A percentile compares a stretch with the other conserved stretches of the same genome.
Conservation (phyloP, 768 basidiomycete genomes). For the Mycena capillaripes region DNA sequence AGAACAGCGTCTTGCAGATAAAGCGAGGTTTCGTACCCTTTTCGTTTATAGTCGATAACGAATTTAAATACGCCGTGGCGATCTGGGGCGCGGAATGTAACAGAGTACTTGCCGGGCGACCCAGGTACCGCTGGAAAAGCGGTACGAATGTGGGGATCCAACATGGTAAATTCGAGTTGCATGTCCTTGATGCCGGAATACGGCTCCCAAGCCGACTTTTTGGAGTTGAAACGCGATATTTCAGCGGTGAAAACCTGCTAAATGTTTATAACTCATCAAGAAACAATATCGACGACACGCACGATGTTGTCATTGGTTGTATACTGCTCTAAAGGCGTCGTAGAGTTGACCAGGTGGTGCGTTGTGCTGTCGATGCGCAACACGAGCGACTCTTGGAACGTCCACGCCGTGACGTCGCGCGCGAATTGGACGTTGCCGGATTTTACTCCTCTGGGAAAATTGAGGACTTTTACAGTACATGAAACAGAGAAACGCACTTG, state of each 20-base stretch:
- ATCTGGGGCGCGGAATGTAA: constrained; percentile 93
- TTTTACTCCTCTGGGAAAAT: constrained; percentile 60
- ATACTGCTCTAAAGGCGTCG: constrained; percentile 77
- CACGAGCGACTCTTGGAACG: constrained; percentile 89
- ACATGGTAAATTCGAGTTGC: constrained; percentile 98
- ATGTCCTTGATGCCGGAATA: constrained; percentile 82
- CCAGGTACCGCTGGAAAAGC: constrained; percentile 72
- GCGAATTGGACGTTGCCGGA: constrained; percentile 85
- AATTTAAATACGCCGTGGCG: constrained; percentile 99
- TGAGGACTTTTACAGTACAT: constrained; percentile 9
- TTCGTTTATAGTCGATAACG: constrained; percentile 90
- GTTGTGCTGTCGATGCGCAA: constrained; percentile 82
- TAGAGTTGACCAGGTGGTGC: constrained; percentile 80
- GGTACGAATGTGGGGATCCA: constrained; percentile 95
- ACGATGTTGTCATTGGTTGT: constrained; percentile 91
- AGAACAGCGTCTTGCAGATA: background rate
- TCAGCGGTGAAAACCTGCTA: constrained; percentile 79
- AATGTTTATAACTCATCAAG: constrained; percentile 7
- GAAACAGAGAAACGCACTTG: constrained; percentile 55
- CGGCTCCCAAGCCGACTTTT: constrained; percentile 74
- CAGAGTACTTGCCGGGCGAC: constrained; percentile 77
- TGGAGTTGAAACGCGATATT: constrained; percentile 77
- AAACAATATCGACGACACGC: constrained; percentile 37
- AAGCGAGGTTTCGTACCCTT: constrained; percentile 66
- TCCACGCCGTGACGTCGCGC: constrained; percentile 86